A percentile compares a stretch with the other conserved stretches of the same genome.
phyloP scores from a whole-genome alignment of 257 asterid species.

The Solanum raphanifolium region DNA sequence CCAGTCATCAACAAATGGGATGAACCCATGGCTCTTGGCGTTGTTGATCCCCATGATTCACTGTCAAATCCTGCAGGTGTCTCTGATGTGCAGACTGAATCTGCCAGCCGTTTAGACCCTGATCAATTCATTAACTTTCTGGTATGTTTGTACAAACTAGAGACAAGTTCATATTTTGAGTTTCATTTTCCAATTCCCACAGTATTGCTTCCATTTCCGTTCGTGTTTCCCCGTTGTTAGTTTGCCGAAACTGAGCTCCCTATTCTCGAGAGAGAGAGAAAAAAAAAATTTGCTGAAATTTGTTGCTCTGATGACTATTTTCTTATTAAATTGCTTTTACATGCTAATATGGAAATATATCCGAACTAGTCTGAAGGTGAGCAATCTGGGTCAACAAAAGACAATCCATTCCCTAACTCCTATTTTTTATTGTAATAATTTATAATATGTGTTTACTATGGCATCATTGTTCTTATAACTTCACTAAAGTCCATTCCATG shows the following conservation, averaged over 20 bases:
- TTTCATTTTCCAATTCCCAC: background rate
- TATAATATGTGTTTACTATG: background rate
- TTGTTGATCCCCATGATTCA: constrained; percentile 93
- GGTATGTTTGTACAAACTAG: constrained; percentile 24
- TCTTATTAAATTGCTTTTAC: background rate
- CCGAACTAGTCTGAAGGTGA: constrained; percentile 69
- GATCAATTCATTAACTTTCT: constrained; percentile 71
- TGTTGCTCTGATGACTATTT: background rate
- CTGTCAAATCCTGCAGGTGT: constrained; percentile 91
- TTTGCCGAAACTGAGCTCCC: background rate
- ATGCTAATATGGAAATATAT: background rate
- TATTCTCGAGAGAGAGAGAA: background rate
- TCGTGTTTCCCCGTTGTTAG: background rate
- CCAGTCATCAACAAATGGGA: constrained; percentile 75
- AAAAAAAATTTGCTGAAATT: background rate
- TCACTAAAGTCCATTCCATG: background rate
- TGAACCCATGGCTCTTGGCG: constrained; percentile 71
- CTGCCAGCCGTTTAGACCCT: constrained; percentile 69
- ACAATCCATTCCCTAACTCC: constrained; percentile 50
- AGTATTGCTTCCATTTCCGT: background rate
- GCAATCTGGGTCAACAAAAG: constrained; percentile 56
- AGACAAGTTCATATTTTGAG: background rate
- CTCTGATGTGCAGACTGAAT: constrained; percentile 82
- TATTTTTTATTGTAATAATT: background rate
- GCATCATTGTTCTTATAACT: background rate